phyloP scores from a whole-genome alignment of 176 grass and related monocot species.

The Carex myosuroides region DNA sequence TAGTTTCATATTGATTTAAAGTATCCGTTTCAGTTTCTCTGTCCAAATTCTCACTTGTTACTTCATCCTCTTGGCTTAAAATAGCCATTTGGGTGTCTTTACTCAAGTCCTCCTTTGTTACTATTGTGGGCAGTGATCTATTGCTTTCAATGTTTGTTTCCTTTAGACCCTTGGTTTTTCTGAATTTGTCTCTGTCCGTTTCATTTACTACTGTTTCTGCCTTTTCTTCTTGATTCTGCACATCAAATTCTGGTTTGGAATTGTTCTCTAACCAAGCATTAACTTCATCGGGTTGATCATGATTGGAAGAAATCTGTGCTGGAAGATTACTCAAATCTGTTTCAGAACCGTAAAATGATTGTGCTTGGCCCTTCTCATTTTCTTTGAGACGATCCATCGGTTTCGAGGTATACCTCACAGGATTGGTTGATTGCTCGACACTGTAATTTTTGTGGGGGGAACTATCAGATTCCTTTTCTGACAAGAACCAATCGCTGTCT shows the following conservation, averaged over 20 bases:
- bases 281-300: neutral
- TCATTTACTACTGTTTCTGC: neutral
- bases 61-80: neutral
- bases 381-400: slow-evolving; percentile 37
- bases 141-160: too few species aligned
- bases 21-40: neutral
- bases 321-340: neutral
- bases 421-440: slow-evolving; percentile 7
- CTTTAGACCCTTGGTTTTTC: too few species aligned
- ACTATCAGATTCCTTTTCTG: slow-evolving; percentile 50
- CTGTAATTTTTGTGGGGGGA: slow-evolving; percentile 5
- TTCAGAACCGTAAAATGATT: slow-evolving; percentile 10
- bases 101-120: too few species aligned
- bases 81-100: neutral
- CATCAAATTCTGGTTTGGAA: neutral
- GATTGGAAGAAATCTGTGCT: neutral
- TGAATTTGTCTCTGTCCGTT: too few species aligned
- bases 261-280: neutral
- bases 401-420: slow-evolving; percentile 30
- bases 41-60: neutral
- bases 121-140: too few species aligned
- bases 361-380: slow-evolving; percentile 15
- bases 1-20: slow-evolving; percentile 3
- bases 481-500: slow-evolving; percentile 80
- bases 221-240: neutral